Percentiles rank a stretch among this genome's conserved stretches.
Evolutionary conservation across 1,284 basidiomycete genomes (phyloP).

Genomic region (Fomitopsis pinicola): DNA sequence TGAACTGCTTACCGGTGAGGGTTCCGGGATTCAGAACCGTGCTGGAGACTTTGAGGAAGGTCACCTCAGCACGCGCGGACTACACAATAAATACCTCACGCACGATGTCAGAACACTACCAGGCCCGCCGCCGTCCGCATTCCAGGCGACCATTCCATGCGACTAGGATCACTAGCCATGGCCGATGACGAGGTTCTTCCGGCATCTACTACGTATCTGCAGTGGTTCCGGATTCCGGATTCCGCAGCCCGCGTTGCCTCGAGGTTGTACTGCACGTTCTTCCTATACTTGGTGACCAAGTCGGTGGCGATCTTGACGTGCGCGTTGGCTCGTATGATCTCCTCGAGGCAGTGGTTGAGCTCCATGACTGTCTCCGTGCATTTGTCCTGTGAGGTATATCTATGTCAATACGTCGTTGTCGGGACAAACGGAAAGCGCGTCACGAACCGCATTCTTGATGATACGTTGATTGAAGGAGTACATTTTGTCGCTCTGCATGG

Average conservation of each 20-base stretch:
- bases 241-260: slow-evolving; percentile 43
- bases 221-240: neutral
- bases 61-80: too few species aligned
- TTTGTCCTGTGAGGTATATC: slow-evolving; percentile 48
- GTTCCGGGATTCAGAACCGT: too few species aligned
- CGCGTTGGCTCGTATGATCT: slow-evolving; percentile 65
- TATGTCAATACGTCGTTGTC: neutral
- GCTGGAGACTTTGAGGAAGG: too few species aligned
- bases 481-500: slow-evolving; percentile 86
- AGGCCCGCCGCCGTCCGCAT: neutral
- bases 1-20: too few species aligned
- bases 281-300: slow-evolving; percentile 74
- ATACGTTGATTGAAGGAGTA: slow-evolving; percentile 86
- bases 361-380: slow-evolving; percentile 79
- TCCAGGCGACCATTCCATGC: too few species aligned
- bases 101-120: neutral
- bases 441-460: slow-evolving; percentile 79
- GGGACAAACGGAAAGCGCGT: neutral
- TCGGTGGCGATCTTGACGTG: slow-evolving; percentile 73
- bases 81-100: too few species aligned
- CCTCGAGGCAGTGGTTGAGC: slow-evolving; percentile 76
- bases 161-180: neutral
- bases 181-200: too few species aligned
- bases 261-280: slow-evolving; percentile 84
- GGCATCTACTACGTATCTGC: neutral